Evolutionary conservation across 2,329 filamentous ascomycete genomes (phyloP).

Genomic region (Diatrype stigma): DNA sequence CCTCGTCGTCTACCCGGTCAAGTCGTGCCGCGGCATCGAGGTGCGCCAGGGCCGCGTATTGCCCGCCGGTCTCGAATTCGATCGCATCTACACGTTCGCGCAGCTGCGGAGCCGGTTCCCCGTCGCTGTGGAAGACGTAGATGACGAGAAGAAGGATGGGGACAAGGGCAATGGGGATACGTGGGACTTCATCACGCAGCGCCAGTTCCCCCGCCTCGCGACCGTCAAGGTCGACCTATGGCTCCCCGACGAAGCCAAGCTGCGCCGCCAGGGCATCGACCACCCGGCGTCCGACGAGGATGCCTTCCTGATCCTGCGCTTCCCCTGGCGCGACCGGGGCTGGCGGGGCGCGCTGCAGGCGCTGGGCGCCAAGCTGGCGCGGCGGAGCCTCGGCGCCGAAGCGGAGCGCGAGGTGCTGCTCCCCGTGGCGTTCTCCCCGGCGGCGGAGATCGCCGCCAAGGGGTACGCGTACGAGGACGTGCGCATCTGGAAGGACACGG

Average conservation of each 20-base stretch:
- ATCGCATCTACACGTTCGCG: constrained; percentile 80
- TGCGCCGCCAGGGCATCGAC: constrained; percentile 47
- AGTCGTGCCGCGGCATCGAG: constrained; percentile 76
- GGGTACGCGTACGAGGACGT: constrained; percentile 60
- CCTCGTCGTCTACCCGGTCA: constrained; percentile 77
- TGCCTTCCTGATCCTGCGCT: constrained; percentile 62
- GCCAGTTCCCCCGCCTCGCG: constrained; percentile 66
- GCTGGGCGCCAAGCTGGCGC: constrained; percentile 45
- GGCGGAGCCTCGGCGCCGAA: constrained; percentile 40
- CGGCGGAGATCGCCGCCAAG: constrained; percentile 51
- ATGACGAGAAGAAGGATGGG: constrained; percentile 32
- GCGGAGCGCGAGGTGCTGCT: constrained; percentile 63
- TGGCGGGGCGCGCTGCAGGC: constrained; percentile 42
- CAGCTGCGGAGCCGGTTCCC: constrained; percentile 54
- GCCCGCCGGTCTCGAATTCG: constrained; percentile 68
- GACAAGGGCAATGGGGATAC: constrained; percentile 30
- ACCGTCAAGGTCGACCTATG: constrained; percentile 65
- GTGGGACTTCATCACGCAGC: constrained; percentile 70
- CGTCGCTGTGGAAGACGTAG: constrained; percentile 29
- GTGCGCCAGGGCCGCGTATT: constrained; percentile 61
- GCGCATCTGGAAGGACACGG: constrained; percentile 59
- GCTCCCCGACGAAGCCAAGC: constrained; percentile 60
- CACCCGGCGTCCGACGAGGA: constrained; percentile 34
- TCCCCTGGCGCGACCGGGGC: constrained; percentile 55
- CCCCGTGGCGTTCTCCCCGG: constrained; percentile 58